Base-by-base conservation (phyloP, 2,329 filamentous ascomycete genomes). In the Helminthosporium solani region DNA sequence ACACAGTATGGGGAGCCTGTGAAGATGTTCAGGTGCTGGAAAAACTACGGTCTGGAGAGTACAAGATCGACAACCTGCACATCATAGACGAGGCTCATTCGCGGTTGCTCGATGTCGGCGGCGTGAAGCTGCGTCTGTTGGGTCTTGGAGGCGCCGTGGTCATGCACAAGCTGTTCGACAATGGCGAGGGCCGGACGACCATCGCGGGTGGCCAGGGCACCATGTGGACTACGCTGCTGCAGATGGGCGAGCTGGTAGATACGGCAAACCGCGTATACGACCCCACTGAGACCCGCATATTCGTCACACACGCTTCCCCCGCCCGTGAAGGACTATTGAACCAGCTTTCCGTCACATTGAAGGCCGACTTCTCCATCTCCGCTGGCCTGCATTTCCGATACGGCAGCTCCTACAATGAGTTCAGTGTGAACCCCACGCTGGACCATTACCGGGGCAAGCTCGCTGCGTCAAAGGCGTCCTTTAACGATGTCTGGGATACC, bases 111-210 rank as follows among this genome's bases (percentile, higher is more conserved):
- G 94, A 99, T 73, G 80, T 97, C 50, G 94, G 92, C 46, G 94
- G 94, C 46, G 90, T 99, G 44, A 97, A 97, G 80, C 83, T 99
- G 55, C 88, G 94, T 63, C 81, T 99, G 40, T 82, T 99, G 23
- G 94, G 94, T 52, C 80, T 99, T 27, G 94, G 94, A 56, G 94
- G 94, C 62, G 94, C 94, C 6, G 92, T 99, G 4, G 94, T 99
- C 49, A 99, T 99, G 90, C 94, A 99, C 80, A 99, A 99, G 79
- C 83, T 99, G 15, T 99, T 99, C 66, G 94, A 99, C 72, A 99
- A 99, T 59, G 94, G 94, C 44, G 94, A 99, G 68, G 94, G 94
- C 50, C 86, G 92, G 72, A 99, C 94, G 40, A 99, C 95, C 2
- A 99, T 99, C 72, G 94, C 94, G 18, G 94, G 94, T 68, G 94